These are phyloP conservation scores for Lodderomyces theae DNA, from an alignment of 1,139 yeast species.

Conservation along the genomic window DNA sequence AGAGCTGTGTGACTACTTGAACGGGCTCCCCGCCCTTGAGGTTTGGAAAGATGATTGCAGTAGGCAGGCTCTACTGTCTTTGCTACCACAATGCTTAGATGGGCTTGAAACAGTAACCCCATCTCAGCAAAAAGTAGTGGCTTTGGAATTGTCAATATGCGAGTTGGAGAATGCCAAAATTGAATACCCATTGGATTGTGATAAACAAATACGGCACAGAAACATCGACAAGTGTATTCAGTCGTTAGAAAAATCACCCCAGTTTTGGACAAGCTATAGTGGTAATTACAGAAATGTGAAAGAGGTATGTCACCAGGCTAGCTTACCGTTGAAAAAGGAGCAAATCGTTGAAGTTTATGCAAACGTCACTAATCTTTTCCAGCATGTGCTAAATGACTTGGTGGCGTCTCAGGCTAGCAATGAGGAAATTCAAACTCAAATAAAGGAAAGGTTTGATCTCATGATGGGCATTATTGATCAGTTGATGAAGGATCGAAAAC, in stretches of 20 bases:
- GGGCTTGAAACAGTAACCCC: conserved; percentile 36
- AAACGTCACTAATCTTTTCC: conserved; percentile 42
- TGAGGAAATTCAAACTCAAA: conserved; percentile 11
- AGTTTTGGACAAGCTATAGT: conserved; percentile 61
- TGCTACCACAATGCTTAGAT: conserved; percentile 27
- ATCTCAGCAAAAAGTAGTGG: conserved; percentile 33
- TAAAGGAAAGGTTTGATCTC: conserved; percentile 19
- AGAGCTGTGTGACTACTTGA: neutral
- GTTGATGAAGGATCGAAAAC: conserved; percentile 10
- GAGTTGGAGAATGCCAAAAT: conserved; percentile 49
- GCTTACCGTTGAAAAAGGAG: conserved; percentile 52
- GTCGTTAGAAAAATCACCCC: conserved; percentile 42
- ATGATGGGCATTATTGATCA: conserved; percentile 13
- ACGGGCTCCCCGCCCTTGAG: neutral
- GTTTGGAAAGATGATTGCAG: conserved; percentile 21
- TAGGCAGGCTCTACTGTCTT: conserved; percentile 23
- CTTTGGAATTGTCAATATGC: conserved; percentile 51
- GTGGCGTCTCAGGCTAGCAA: conserved; percentile 15
- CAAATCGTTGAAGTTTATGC: conserved; percentile 45
- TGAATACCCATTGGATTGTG: conserved; percentile 34
- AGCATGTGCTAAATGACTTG: conserved; percentile 20
- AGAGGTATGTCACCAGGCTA: conserved; percentile 48
- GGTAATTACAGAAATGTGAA: conserved; percentile 53
- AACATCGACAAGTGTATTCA: conserved; percentile 34
- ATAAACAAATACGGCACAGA: conserved; percentile 9